These are phyloP conservation scores for Trichoderma sp. DNA, from an alignment of 2,329 filamentous ascomycete species.

Conservation along the genomic window DNA sequence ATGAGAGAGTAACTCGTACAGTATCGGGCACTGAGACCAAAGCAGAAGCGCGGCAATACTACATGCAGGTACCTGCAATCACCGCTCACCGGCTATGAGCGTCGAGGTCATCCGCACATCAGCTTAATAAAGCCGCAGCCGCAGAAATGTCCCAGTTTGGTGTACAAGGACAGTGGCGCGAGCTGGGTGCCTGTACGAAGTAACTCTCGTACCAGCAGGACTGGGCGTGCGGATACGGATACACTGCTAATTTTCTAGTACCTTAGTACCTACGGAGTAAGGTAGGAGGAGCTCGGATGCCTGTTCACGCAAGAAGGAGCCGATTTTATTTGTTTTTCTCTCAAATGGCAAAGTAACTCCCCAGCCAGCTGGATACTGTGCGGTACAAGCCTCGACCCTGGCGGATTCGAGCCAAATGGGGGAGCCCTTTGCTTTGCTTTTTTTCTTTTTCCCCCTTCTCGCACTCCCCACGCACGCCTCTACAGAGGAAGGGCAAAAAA, in stretches of 20 bases:
- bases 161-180: background rate
- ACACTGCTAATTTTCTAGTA: background rate
- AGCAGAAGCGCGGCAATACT: background rate
- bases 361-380: background rate
- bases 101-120: background rate
- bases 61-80: background rate
- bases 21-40: background rate
- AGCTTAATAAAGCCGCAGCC: background rate
- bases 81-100: background rate
- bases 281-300: background rate
- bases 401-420: background rate
- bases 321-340: background rate
- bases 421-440: background rate
- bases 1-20: background rate
- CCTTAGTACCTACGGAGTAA: too few species aligned
- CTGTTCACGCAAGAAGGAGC: background rate
- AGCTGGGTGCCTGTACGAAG: background rate
- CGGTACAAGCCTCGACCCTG: constrained; percentile 10
- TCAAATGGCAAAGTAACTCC: background rate
- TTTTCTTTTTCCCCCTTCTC: background rate
- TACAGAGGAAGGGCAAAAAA: background rate
- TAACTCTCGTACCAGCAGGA: background rate
- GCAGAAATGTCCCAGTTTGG: background rate
- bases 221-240: background rate
- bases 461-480: constrained; percentile 10